Base-by-base conservation (phyloP, 2,329 filamentous ascomycete species). In the Coniochaeta sp. region DNA sequence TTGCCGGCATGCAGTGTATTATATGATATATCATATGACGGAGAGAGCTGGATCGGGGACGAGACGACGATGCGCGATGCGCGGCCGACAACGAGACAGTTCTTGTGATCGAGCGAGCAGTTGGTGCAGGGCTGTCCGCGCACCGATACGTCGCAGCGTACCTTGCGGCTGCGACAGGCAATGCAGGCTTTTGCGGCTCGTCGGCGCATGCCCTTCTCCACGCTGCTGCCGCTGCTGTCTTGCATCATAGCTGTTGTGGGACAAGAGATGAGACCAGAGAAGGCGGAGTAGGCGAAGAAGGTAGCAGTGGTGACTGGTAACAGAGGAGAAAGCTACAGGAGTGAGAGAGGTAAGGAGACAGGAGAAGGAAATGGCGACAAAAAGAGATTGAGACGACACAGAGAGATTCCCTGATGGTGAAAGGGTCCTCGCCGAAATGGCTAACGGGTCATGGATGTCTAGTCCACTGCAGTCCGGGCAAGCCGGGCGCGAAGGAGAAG, bases 61-160 rank as follows among this genome's bases (percentile, higher is more conserved):
- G 58, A 68, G 63, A 76, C 74, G 74, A 73, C 61, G 36, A 38
- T 38, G 10, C 72, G 71, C 2, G 73, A 76, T 24, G 73, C 75
- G 62, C 74, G 70, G 38, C 71, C 72, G 6, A 72, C 76, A 60
- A 76, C 71, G 58, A 79, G 67, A 63, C 75, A 75, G 0, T 71
- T 72, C 64, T 80, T 78, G 61, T 75, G 77, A 63, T 81, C 79
- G 60, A 80, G 76, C 50, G 78, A 78, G 66, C 79, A 82, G 59
- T 81, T 81, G 71, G 80, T 81, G 68, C 77, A 82, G 8, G 79
- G 80, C 36, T 73, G 70, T 3, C 77, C 79, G 59, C 75, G 72
- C 63, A 78, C 78, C 47, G 75, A 79, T 12, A 81, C 78, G 65
- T 80, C 79, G 61, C 79, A 81, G 28, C 79, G 72, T 30, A 81